Evolutionary conservation across 106 monocot genomes (phyloP), one percentile per base, ranked within the genome.

Genomic region (Cymbidium sinense): DNA sequence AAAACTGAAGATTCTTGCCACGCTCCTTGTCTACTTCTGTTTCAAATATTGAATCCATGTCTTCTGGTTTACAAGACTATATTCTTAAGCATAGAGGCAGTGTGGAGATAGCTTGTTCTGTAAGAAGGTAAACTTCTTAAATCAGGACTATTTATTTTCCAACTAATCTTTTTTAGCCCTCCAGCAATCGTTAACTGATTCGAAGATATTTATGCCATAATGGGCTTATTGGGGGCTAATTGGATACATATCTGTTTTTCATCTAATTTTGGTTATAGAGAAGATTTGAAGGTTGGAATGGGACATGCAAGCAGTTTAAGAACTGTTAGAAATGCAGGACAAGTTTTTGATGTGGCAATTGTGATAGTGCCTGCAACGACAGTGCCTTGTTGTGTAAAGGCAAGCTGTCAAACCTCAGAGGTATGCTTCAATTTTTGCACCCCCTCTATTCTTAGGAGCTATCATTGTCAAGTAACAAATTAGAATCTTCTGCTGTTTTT

Each of bases 61-160:
- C 51, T 84, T 90, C 75, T 82, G 88, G 90, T 61, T 85, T 93
- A 69, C 75, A 87, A 85, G 82, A 85, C 73, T 88, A 93, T 85
- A 80, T 85, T 72, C 77, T 83, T 44, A 82, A 51, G 74, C 88
- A 90, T 80, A 81, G 83, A 52, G 71, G 71, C 71, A 37, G 71
- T 39, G 36, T 5, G 8, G 35, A 39, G 39, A 23, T 71, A 39
- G 71, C 77, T 43, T 90, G 93, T 77, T 81, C 78, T 50, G 20
- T 79, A 20, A 83, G 74, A 37, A 81, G 86, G 93, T 93, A 73
- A 29, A 67, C 67, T 71, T 39, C 21, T 71, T n/a, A 36, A 71
- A 64, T 25, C 27, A 9, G 58, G 4, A 3, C 20, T 20, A 27
- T 47, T 41, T 33, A 29, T 23, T 62, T 62, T 19, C 27, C 34